Evolutionary conservation across 208 protist genomes (phyloP), one percentile per base, ranked within the genome.

Genomic region (Lotmaria passim): DNA sequence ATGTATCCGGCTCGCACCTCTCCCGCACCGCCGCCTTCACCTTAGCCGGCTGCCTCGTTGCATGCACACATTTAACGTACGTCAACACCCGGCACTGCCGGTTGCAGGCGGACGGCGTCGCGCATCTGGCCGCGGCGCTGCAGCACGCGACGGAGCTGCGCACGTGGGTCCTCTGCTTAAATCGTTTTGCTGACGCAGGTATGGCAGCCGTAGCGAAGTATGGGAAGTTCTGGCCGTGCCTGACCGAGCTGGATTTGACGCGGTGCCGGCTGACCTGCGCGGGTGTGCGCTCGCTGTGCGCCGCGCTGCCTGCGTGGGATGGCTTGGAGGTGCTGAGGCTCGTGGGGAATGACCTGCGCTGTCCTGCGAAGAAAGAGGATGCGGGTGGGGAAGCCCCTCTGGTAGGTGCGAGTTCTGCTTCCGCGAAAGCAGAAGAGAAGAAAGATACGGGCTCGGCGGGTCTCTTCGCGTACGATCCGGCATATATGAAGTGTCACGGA

Each of bases 401-500:
- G 24, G 19, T 3, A 31, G 33, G 2, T 30, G 1, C 15, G n/a
- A 12, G 8, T 12, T 68, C 19, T 2, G 73, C 23, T n/a, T n/a
- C n/a, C n/a, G n/a, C n/a, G n/a, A n/a, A n/a, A n/a, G n/a, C n/a
- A n/a, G n/a, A n/a, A n/a, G n/a, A n/a, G n/a, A n/a, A n/a, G n/a
- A n/a, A n/a, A n/a, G 33, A 4, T 30, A 4, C 15, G n/a, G 36
- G 8, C 36, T 68, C 19, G 6, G 73, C 23, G 6, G 59, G 73
- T 33, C 75, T 94, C 15, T 94, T 92, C 62, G 86, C 81, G 8
- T 91, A 92, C 60, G 89, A 91, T 48, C 78, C 67, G 0, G 23
- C 26, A 21, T 92, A 81, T 53, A 89, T 91, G 84, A 76, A 71
- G 48, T 46, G 61, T 23, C 53, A 72, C 57, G 63, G 73, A 50